Evolutionary conservation across 331 rosid genomes (phyloP).

Genomic region (Quercus phellos): DNA sequence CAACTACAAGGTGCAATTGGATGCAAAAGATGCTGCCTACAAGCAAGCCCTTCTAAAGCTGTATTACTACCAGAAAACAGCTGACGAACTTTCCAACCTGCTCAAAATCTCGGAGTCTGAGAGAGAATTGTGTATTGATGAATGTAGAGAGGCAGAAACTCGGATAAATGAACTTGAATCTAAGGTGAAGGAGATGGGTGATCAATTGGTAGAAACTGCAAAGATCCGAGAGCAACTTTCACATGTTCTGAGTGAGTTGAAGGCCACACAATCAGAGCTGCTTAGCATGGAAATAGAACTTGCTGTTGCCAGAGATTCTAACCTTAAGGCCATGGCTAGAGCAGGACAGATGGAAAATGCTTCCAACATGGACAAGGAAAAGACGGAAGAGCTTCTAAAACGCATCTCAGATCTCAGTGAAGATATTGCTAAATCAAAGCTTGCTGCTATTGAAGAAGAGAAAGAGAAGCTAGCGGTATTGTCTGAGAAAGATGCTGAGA

Average conservation of each 20-base stretch:
- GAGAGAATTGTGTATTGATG: conserved; percentile 41
- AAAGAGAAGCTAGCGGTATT: conserved; percentile 32
- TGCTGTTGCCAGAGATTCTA: conserved; percentile 39
- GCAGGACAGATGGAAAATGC: conserved; percentile 33
- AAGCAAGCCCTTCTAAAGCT: conserved; percentile 59
- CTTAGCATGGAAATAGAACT: conserved; percentile 56
- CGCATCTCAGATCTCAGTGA: conserved; percentile 49
- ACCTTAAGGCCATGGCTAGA: conserved; percentile 35
- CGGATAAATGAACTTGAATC: conserved; percentile 33
- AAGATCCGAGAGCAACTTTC: conserved; percentile 38
- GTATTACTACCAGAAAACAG: conserved; percentile 47
- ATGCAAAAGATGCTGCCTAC: conserved; percentile 64
- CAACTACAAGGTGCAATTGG: conserved; percentile 60
- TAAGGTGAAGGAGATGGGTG: conserved; percentile 42
- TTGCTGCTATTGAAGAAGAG: conserved; percentile 30
- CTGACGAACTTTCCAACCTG: conserved; percentile 43
- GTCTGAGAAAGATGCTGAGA: conserved; percentile 37
- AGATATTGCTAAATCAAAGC: conserved; percentile 25
- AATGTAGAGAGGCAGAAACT: conserved; percentile 24
- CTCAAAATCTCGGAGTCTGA: conserved; percentile 45
- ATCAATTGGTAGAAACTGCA: conserved; percentile 25
- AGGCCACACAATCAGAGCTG: conserved; percentile 41
- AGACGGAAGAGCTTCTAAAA: conserved; percentile 33
- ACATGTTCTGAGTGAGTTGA: conserved; percentile 36
- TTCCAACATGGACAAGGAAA: conserved; percentile 37